Conservation (phyloP, 2,329 filamentous ascomycete species). For the Apiospora malaysiana region DNA sequence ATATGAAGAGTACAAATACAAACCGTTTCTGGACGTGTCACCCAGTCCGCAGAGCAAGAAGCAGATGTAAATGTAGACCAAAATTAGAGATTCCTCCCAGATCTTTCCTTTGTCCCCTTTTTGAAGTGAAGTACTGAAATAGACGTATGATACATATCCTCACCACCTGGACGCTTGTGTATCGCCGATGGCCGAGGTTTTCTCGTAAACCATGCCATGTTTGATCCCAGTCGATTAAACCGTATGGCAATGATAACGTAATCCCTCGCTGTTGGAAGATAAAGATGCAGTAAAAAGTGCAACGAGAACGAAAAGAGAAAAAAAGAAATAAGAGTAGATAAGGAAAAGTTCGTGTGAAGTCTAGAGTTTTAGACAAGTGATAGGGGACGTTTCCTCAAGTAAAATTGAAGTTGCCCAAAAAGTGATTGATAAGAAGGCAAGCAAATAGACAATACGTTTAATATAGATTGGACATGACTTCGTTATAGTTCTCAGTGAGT, state of each 20-base stretch:
- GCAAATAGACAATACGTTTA: conserved; percentile 11
- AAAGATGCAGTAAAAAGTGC: neutral
- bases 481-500: neutral
- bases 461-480: conserved; percentile 7
- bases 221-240: neutral
- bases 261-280: too few relatives aligned
- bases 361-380: neutral
- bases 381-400: neutral
- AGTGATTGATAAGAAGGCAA: neutral
- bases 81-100: neutral
- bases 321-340: neutral
- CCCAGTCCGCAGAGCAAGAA: neutral
- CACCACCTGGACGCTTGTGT: neutral
- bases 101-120: neutral
- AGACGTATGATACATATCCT: neutral
- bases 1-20: neutral
- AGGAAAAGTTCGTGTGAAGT: neutral
- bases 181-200: neutral
- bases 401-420: neutral
- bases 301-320: neutral
- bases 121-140: neutral
- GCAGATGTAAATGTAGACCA: neutral
- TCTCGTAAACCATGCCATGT: neutral
- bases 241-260: neutral
- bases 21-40: neutral